These are phyloP conservation scores for Pseudozyma sp. DNA, from an alignment of 1,284 basidiomycete genomes.

Conservation along the genomic window DNA sequence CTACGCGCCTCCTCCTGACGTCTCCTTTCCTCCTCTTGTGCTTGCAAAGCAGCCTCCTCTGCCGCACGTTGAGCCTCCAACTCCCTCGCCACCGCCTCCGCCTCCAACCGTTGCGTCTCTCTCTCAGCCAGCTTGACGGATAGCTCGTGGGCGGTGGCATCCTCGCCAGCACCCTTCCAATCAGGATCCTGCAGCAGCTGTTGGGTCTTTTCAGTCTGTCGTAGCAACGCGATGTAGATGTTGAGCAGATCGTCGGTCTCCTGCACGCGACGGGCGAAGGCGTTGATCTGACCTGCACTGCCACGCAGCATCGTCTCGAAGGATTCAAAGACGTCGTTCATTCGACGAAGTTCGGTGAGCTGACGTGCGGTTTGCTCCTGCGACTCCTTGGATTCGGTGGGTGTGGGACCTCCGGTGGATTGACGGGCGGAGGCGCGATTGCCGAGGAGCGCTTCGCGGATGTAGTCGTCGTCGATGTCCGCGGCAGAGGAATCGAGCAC, in stretches of 20 bases:
- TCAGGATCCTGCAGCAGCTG: conserved; percentile 53
- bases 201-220: conserved; percentile 61
- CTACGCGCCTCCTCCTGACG: conserved; percentile 18
- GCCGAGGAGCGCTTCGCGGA: conserved; percentile 46
- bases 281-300: conserved; percentile 60
- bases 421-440: conserved; percentile 30
- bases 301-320: conserved; percentile 59
- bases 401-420: conserved; percentile 31
- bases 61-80: conserved; percentile 30
- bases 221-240: conserved; percentile 59
- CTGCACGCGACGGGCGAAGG: conserved; percentile 51
- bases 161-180: conserved; percentile 62
- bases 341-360: conserved; percentile 54
- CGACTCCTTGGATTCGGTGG: conserved; percentile 41
- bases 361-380: conserved; percentile 55
- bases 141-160: conserved; percentile 45
- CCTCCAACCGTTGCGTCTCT: conserved; percentile 45
- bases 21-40: conserved; percentile 24
- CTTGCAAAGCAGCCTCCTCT: conserved; percentile 14
- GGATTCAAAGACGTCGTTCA: conserved; percentile 63
- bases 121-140: conserved; percentile 42
- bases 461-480: conserved; percentile 47
- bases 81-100: conserved; percentile 38
- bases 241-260: conserved; percentile 63
- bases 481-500: conserved; percentile 10